These are phyloP conservation scores for Metschnikowia similis DNA, from an alignment of 805 yeast species.

Conservation along the genomic window DNA sequence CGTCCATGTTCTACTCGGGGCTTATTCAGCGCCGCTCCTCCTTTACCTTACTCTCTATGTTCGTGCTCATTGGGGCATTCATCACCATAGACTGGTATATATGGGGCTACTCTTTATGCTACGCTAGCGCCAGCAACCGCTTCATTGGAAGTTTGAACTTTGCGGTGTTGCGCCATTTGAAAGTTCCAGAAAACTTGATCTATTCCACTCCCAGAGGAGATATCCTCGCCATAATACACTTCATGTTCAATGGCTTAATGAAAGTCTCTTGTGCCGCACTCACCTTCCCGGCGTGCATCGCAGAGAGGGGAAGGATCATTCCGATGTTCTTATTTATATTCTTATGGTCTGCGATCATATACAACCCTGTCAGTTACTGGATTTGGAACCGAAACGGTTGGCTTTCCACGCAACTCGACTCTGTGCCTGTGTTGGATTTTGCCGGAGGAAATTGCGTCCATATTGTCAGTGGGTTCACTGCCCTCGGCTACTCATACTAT, in stretches of 20 bases:
- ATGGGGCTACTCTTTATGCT: conserved; percentile 42
- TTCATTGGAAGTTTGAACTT: conserved; percentile 34
- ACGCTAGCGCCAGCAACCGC: conserved; percentile 28
- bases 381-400: conserved; percentile 43
- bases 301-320: conserved; percentile 39
- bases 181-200: conserved; percentile 4
- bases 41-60: conserved; percentile 36
- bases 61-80: conserved; percentile 28
- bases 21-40: conserved; percentile 41
- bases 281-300: conserved; percentile 42
- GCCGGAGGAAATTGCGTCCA: conserved; percentile 46
- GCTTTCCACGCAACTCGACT: conserved; percentile 31
- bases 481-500: conserved; percentile 39
- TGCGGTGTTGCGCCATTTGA: conserved; percentile 21
- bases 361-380: conserved; percentile 44
- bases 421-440: conserved; percentile 39
- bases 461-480: conserved; percentile 43
- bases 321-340: conserved; percentile 40
- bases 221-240: conserved; percentile 33
- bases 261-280: conserved; percentile 36
- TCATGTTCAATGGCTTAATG: conserved; percentile 37
- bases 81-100: conserved; percentile 41
- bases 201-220: conserved; percentile 38
- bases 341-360: conserved; percentile 37
- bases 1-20: conserved; percentile 40